Evolutionary conservation across 139 green algal genomes (phyloP), one percentile per base, ranked within the genome.

Genomic region (Micractinium conductrix): DNA sequence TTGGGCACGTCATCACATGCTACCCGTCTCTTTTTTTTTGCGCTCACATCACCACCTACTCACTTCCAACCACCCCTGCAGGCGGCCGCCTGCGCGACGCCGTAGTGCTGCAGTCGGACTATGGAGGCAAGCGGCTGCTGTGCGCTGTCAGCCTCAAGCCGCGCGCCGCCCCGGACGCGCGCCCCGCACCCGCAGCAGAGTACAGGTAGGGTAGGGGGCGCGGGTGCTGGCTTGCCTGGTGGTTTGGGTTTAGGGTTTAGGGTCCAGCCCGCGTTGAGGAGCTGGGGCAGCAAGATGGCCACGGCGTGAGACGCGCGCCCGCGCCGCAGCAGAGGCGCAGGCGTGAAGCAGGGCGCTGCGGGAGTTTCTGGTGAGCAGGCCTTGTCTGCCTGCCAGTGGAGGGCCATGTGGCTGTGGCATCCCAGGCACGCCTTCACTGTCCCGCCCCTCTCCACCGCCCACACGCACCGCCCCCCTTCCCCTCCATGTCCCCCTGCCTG

Each of bases 1-100:
- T 69, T 26, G 5, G 62, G 62, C 2, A 40, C 62, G 62, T 10
- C 62, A 28, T 38, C 48, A 58, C 48, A 58, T 58, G 12, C 5
- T 19, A 65, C 8, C 55, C 55, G 16, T 30, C 5, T 28, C 26
- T 37, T 43, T 30, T 43, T 17, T 42, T 24, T 28, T 79, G 2
- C 6, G 22, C 26, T 28, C 43, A 48, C 21, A 6, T 30, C 48
- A 81, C 24, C 69, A 4, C 24, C 14, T 8, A 17, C 30, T 24
- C 12, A 26, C 53, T 42, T 58, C 24, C 67, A 7, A 24, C 30
- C 28, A 0, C 10, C 55, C 2, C 14, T 76, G 44, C 43, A 40
- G 75, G 58, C 50, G 88, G 87, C 48, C 78, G 62, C 26, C 71
- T 93, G 83, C 70, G 81, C 9, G 80, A 92, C 60, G 88, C 74